Evolutionary conservation across 805 yeast species (phyloP).

Genomic region (Candida rishiriensis): DNA sequence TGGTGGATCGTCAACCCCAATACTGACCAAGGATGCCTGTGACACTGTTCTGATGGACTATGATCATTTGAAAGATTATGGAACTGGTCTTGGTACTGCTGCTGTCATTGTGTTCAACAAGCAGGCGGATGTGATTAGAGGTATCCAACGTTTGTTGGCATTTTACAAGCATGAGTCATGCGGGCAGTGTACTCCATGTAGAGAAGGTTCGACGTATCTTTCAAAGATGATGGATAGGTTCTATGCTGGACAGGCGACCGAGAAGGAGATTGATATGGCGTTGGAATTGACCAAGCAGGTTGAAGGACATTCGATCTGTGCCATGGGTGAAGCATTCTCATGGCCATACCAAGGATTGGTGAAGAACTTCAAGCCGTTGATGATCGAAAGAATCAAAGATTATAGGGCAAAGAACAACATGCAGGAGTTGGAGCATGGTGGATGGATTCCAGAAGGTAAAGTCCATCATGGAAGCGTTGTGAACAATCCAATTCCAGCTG

Average conservation of each 20-base stretch:
- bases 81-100: constrained; percentile 88
- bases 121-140: constrained; percentile 77
- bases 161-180: constrained; percentile 91
- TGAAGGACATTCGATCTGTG: constrained; percentile 91
- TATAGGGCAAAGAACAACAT: constrained; percentile 45
- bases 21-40: constrained; percentile 64
- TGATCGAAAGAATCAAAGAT: constrained; percentile 69
- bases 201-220: constrained; percentile 90
- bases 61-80: constrained; percentile 80
- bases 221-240: constrained; percentile 81
- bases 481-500: constrained; percentile 52
- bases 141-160: constrained; percentile 78
- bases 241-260: constrained; percentile 72
- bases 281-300: constrained; percentile 80
- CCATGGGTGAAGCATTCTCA: constrained; percentile 88
- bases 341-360: constrained; percentile 92
- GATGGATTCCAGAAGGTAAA: constrained; percentile 65
- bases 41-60: constrained; percentile 77
- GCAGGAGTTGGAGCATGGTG: constrained; percentile 51
- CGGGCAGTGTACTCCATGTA: constrained; percentile 93
- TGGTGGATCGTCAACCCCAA: constrained; percentile 87
- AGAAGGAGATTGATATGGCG: constrained; percentile 79
- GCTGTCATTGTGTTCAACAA: constrained; percentile 91
- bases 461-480: constrained; percentile 60
- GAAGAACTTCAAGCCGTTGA: constrained; percentile 77